These are phyloP conservation scores for Thamnidium elegans DNA, from an alignment of 192 early-diverging fungal genomes.

Conservation along the genomic window DNA sequence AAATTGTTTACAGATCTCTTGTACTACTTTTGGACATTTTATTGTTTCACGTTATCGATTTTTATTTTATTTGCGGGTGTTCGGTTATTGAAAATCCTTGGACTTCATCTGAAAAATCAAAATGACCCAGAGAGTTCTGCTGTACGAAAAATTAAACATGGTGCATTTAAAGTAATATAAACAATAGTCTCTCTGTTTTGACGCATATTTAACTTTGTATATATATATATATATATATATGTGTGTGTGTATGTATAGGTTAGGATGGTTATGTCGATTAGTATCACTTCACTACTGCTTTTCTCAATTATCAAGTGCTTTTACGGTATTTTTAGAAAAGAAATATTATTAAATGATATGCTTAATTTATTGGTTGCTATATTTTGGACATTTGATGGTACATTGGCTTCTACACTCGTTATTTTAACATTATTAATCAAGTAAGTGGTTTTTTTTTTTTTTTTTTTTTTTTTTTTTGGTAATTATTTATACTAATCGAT, in stretches of 20 bases:
- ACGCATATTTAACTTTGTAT: too few relatives aligned
- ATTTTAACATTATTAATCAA: neutral
- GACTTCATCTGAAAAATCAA: conserved; percentile 6
- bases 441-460: neutral
- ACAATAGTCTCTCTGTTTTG: neutral
- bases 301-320: conserved; percentile 9
- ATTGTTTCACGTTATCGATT: conserved; percentile 13
- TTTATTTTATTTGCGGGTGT: conserved; percentile 18
- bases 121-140: neutral
- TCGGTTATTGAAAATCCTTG: conserved; percentile 16
- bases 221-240: neutral
- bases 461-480: neutral
- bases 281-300: neutral
- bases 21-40: conserved; percentile 31
- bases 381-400: conserved; percentile 16
- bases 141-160: conserved; percentile 10
- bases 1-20: conserved; percentile 19
- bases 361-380: too few relatives aligned
- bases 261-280: conserved; percentile 11
- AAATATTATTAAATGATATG: neutral
- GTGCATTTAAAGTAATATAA: conserved; percentile 21
- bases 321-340: conserved; percentile 14
- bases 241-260: conserved; percentile 13
- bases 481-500: neutral
- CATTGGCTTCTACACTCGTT: conserved; percentile 3